Conservation (phyloP, 2,329 filamentous ascomycete species). For the Colletotrichum brevisporum region DNA sequence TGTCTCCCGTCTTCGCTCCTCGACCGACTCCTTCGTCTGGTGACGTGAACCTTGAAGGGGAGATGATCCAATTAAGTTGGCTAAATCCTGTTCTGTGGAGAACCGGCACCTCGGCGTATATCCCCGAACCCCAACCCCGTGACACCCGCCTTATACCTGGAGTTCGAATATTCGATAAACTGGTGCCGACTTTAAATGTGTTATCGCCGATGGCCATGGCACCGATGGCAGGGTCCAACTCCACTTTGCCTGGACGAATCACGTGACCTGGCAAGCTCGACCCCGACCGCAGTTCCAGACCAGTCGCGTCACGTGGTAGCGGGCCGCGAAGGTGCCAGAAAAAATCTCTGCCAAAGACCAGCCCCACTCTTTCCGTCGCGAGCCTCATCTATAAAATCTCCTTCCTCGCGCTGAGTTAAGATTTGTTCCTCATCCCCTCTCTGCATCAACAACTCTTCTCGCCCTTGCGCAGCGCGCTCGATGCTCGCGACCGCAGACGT, state of each 20-base stretch:
- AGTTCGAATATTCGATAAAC: neutral
- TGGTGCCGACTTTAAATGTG: too few relatives aligned
- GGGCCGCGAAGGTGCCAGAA: conserved; percentile 19
- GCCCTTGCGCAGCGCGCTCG: neutral
- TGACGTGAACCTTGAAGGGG: conserved; percentile 33
- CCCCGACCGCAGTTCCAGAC: neutral
- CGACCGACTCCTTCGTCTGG: conserved; percentile 20
- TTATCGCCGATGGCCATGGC: too few relatives aligned
- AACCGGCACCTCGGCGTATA: conserved; percentile 29
- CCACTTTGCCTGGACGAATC: neutral
- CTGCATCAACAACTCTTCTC: neutral
- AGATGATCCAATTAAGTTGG: conserved; percentile 23
- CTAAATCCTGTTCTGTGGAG: conserved; percentile 6
- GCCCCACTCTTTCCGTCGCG: conserved; percentile 32
- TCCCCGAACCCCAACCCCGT: conserved; percentile 24
- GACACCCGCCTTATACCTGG: neutral
- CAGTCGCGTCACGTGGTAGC: conserved; percentile 3
- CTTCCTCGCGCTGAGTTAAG: conserved; percentile 14
- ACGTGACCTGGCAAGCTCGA: neutral
- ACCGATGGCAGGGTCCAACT: too few relatives aligned
- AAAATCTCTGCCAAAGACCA: conserved; percentile 32
- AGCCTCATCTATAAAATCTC: conserved; percentile 38
- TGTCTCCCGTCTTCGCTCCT: neutral
- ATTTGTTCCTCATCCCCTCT: neutral
- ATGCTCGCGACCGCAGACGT: neutral